Conservation (phyloP, 305 asterid genomes). For the Solanum hybrid region DNA sequence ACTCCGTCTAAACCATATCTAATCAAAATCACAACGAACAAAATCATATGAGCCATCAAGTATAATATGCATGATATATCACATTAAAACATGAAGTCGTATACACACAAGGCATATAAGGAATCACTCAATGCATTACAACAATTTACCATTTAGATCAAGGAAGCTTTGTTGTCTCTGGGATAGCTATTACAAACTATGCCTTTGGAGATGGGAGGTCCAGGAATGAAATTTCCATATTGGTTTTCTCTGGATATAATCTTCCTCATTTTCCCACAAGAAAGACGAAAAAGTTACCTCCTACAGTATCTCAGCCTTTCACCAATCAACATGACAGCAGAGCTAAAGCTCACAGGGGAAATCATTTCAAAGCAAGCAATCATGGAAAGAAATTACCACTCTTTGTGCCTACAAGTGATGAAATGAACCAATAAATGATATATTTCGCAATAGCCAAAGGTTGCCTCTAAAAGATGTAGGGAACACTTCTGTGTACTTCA, state of each 20-base stretch:
- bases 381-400: background rate
- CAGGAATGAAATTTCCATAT: background rate
- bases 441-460: background rate
- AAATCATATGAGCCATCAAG: background rate
- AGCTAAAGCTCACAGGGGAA: background rate
- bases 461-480: background rate
- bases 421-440: background rate
- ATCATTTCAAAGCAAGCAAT: background rate
- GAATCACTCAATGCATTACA: background rate
- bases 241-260: background rate
- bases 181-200: background rate
- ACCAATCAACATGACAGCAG: background rate
- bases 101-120: background rate
- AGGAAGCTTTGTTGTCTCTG: background rate
- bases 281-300: background rate
- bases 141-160: background rate
- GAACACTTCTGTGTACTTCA: background rate
- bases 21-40: background rate
- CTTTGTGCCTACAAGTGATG: background rate
- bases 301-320: background rate
- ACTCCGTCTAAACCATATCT: background rate
- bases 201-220: background rate
- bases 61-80: background rate
- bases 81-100: background rate
- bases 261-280: background rate